phyloP scores from a whole-genome alignment of 2,329 filamentous ascomycete species.

The Diaporthe helianthi region DNA sequence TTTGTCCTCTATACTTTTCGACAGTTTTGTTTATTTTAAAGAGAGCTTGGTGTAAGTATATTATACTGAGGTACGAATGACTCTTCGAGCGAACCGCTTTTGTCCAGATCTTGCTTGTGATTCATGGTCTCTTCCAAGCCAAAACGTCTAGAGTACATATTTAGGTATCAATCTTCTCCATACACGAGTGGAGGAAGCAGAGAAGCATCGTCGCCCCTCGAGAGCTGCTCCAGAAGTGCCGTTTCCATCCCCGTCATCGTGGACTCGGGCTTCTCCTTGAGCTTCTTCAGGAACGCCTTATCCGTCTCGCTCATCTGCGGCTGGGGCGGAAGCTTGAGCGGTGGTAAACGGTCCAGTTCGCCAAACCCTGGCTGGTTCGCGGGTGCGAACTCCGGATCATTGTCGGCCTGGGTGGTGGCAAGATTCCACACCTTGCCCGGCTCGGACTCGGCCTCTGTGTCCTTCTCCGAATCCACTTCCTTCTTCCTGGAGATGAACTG shows the following conservation, averaged over 20 bases:
- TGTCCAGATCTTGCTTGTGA: not conserved
- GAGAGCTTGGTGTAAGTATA: too few relatives aligned
- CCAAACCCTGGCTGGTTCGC: not conserved
- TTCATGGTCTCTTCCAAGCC: not conserved
- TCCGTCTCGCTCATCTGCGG: constrained; percentile 23
- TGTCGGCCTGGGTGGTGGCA: constrained; percentile 22
- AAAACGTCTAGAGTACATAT: not conserved
- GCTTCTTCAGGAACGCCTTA: constrained; percentile 16
- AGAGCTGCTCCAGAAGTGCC: constrained; percentile 18
- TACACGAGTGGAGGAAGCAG: not conserved
- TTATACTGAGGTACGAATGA: too few relatives aligned
- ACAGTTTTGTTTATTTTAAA: too few relatives aligned
- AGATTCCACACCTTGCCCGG: constrained; percentile 19
- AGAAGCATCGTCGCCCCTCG: not conserved
- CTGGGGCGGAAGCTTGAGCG: not conserved
- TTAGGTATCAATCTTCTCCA: constrained; percentile 13
- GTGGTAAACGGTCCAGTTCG: not conserved
- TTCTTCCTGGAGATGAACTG: constrained; percentile 31
- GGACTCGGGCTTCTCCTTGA: not conserved
- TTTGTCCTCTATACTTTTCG: too few relatives aligned
- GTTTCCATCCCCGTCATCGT: not conserved
- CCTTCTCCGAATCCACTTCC: constrained; percentile 29
- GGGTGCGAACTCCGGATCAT: constrained; percentile 24
- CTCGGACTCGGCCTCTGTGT: constrained; percentile 15
- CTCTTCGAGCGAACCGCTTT: too few relatives aligned